Conservation (phyloP, 176 grass and related monocot species). For the Carex parvula region DNA sequence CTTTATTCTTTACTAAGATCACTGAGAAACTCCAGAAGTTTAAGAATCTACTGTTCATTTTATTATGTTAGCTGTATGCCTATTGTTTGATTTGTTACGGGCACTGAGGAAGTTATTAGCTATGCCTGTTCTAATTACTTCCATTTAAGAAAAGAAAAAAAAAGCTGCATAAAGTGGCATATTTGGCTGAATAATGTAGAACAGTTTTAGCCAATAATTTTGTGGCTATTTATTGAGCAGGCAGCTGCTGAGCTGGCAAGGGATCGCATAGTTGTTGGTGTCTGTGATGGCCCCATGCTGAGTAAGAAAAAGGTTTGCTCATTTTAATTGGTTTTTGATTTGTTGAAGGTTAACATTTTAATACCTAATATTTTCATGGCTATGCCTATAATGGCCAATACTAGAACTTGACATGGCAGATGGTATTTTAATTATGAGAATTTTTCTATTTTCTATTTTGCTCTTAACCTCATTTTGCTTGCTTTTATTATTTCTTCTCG, state of each 20-base stretch:
- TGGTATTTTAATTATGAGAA: neutral
- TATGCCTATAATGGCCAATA: no score
- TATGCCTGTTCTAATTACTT: neutral
- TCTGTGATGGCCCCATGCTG: conserved; percentile 95
- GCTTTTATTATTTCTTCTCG: neutral
- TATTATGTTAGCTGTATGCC: neutral
- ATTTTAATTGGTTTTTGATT: neutral
- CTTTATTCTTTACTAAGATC: neutral
- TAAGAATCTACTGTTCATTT: neutral
- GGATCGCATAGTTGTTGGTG: conserved; percentile 62
- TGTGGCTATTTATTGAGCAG: conserved; percentile 21
- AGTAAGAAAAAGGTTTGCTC: conserved; percentile 67
- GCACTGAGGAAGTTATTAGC: neutral
- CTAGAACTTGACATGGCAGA: neutral
- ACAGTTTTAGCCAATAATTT: neutral
- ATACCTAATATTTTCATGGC: neutral
- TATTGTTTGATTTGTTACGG: neutral
- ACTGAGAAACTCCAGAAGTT: neutral
- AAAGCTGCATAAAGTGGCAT: neutral
- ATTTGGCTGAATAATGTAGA: neutral
- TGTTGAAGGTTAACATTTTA: neutral
- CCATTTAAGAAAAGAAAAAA: neutral
- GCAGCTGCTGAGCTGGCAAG: conserved; percentile 65
- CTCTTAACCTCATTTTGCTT: neutral
- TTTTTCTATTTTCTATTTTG: neutral